Conservation (phyloP, 75 land plant species). For the Picea sitchensis region DNA sequence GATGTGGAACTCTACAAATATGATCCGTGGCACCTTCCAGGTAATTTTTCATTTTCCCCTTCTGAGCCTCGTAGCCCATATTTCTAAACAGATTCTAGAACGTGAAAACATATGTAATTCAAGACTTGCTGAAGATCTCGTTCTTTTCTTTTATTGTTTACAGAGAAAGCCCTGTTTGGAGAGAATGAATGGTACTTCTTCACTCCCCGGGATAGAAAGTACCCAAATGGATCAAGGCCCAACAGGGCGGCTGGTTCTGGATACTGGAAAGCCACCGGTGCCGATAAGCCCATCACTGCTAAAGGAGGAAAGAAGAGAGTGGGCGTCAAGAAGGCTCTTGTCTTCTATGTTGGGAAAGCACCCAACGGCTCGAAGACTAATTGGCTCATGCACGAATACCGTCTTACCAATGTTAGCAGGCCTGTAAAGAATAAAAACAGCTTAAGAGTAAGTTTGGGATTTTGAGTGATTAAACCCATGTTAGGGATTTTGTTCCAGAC, state of each 20-base stretch:
- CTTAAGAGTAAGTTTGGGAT: neutral
- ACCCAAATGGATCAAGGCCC: constrained; percentile 15
- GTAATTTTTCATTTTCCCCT: neutral
- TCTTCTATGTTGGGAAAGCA: constrained; percentile 15
- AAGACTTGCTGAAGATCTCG: neutral
- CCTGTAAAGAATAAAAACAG: constrained; percentile 4
- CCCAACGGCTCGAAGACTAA: constrained; percentile 18
- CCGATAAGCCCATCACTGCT: constrained; percentile 9
- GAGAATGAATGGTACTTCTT: constrained; percentile 18
- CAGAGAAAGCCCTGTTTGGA: constrained; percentile 8
- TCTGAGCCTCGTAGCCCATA: too few species aligned
- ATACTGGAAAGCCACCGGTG: constrained; percentile 19
- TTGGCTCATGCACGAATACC: constrained; percentile 20
- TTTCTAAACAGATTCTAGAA: too few species aligned
- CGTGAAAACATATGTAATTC: too few species aligned
- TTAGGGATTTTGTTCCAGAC: too few species aligned
- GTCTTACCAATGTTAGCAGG: neutral
- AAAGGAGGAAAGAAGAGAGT: constrained; percentile 10
- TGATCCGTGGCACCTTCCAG: constrained; percentile 28
- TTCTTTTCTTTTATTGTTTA: neutral
- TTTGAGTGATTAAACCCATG: too few species aligned
- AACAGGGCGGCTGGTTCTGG: constrained; percentile 14
- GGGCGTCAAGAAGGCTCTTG: constrained; percentile 16
- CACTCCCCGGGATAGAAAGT: constrained; percentile 12
- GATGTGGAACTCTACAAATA: constrained; percentile 33